Base-by-base conservation (phyloP, 2,329 filamentous ascomycete genomes). In the Phaeosphaeriaceae sp. region DNA sequence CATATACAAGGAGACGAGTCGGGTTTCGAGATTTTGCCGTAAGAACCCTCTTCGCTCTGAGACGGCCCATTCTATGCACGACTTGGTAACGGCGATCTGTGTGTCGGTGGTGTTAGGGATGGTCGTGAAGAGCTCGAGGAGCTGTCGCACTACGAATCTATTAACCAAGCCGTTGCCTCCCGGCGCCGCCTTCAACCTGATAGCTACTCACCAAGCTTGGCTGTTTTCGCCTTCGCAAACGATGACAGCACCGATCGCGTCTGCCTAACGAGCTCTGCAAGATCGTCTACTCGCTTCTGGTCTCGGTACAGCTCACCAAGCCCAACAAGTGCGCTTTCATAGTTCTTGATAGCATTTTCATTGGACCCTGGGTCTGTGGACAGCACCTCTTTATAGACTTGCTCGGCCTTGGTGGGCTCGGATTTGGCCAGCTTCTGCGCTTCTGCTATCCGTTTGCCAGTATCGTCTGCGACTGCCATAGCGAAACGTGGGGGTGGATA, bases 11-110 rank as follows among this genome's bases (percentile, higher is more conserved):
- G 86, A 83, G 46, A 99, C 94, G 49, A 99, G 87, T 57, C 94
- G 89, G 49, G 93, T 96, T 81, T 99, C 92, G 71, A 99, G 90
- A 76, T 96, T 96, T 80, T 99, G 94, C 63, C 94, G 92, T 64
- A 99, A 85, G 83, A 99, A 99, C 52, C 91, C 90, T 71, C 94
- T 89, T 66, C 92, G 89, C 80, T 97, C 92, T 43, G 90, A 89
- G 46, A 93, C 90, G 40, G 94, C 94, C 94, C 94, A 99, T 79
- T 97, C 93, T 86, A 99, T 99, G 80, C 92, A 97, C 77, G 94
- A 96, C 78, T 96, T 96, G 70, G 94, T 99, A 67, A 97, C 91
- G 74, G 87, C 80, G 74, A 96, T 92, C 79, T 99, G 94, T 72
- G 88, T 90, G 74, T 99, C 94, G 80, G 89, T 89, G 65, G 91